Evolutionary conservation across 306 rosid genomes (phyloP).

Genomic region (Trifolium repens): DNA sequence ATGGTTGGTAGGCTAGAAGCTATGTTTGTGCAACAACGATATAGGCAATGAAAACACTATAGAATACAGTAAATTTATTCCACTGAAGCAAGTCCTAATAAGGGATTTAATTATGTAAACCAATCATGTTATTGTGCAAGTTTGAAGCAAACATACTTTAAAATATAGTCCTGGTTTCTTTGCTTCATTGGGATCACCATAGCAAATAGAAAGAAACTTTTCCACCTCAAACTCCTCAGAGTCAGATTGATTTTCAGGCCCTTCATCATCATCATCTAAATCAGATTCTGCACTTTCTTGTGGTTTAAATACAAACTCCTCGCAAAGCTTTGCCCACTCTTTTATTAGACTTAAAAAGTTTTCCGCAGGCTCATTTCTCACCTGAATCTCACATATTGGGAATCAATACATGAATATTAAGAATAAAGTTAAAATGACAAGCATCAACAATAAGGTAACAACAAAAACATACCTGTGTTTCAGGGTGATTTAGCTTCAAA

Average conservation of each 20-base stretch:
- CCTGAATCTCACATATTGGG: conserved; percentile 33
- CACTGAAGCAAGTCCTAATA: background rate
- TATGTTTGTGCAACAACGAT: background rate
- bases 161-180: conserved; percentile 46
- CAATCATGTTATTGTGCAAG: background rate
- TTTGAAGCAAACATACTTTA: conserved; percentile 43
- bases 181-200: conserved; percentile 47
- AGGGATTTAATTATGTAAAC: background rate
- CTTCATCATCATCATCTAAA: conserved; percentile 2
- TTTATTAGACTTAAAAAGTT: conserved; percentile 44
- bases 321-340: conserved; percentile 51
- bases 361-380: conserved; percentile 53
- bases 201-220: conserved; percentile 47
- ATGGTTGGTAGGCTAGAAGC: background rate
- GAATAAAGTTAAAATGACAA: background rate
- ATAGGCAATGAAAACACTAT: background rate
- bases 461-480: conserved; percentile 46
- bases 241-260: conserved; percentile 30
- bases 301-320: conserved; percentile 31
- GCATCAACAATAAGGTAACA: background rate
- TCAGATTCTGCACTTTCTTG: conserved; percentile 23
- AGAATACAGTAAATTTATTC: background rate
- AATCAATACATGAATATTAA: background rate
- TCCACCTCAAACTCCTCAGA: conserved; percentile 54
- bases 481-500: conserved; percentile 51